A percentile compares a stretch with the other conserved stretches of the same genome.
Evolutionary conservation across 2,329 filamentous ascomycete genomes (phyloP).

Genomic region (Keithomyces neogunnii): DNA sequence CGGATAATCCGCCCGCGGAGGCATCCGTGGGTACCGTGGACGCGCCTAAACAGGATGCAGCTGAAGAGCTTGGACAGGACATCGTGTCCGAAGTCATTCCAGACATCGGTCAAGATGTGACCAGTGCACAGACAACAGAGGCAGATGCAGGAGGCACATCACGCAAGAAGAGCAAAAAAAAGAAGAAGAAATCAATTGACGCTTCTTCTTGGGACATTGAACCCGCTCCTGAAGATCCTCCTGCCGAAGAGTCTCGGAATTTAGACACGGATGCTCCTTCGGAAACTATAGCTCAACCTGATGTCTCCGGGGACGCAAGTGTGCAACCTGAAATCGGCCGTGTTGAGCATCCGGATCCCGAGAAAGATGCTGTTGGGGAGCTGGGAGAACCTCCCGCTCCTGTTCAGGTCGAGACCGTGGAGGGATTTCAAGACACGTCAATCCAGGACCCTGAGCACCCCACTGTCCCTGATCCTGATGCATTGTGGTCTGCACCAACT

Average conservation of each 20-base stretch:
- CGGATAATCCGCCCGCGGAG: not conserved
- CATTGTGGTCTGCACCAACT: slow-evolving; percentile 1
- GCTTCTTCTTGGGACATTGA: not conserved
- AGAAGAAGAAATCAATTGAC: slow-evolving; percentile 8
- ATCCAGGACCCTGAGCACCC: not conserved
- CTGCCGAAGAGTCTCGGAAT: not conserved
- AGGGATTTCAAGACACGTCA: not conserved
- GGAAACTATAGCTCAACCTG: not conserved
- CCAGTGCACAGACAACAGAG: not conserved
- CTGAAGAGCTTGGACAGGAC: not conserved
- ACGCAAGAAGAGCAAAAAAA: slow-evolving; percentile 13
- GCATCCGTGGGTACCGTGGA: not conserved
- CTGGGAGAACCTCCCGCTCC: not conserved
- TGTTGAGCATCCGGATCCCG: not conserved
- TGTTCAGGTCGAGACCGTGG: not conserved
- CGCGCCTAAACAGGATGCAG: not conserved
- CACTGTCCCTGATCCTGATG: slow-evolving; percentile 3
- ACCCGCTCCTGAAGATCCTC: not conserved
- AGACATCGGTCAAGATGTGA: not conserved
- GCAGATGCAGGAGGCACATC: not conserved
- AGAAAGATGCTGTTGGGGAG: not conserved
- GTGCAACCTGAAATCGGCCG: not conserved
- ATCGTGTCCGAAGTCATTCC: not conserved
- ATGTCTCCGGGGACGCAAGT: not conserved
- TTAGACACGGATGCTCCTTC: not conserved